These are phyloP conservation scores for Suillus discolor DNA, from an alignment of 768 basidiomycete species.

Conservation along the genomic window DNA sequence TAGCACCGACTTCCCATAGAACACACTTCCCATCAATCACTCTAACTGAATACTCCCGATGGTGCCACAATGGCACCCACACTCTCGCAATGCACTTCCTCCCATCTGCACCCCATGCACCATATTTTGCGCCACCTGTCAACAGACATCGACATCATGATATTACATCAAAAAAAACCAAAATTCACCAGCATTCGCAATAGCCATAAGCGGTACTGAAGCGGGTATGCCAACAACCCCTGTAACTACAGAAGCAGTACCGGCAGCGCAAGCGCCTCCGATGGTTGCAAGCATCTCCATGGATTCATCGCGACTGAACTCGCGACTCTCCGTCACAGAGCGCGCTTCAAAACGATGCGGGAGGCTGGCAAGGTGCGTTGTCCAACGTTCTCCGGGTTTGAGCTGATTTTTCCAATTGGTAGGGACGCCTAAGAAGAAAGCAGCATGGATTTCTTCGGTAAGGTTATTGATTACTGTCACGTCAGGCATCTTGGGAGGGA, in stretches of 20 bases:
- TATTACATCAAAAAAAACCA: not conserved
- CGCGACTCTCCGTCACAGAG: slow-evolving; percentile 16
- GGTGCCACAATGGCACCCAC: not conserved
- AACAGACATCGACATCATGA: not conserved
- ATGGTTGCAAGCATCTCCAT: slow-evolving; percentile 20
- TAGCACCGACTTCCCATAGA: not conserved
- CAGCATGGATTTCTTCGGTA: slow-evolving; percentile 21
- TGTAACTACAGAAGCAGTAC: slow-evolving; percentile 14
- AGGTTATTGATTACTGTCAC: slow-evolving; percentile 25
- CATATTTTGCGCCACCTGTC: not conserved
- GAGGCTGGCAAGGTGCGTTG: slow-evolving; percentile 5
- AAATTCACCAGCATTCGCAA: not conserved
- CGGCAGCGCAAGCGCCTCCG: not conserved
- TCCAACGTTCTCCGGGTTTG: slow-evolving; percentile 23
- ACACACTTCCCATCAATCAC: not conserved
- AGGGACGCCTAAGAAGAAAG: slow-evolving; percentile 22
- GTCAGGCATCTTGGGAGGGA: slow-evolving; percentile 15
- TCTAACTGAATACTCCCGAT: not conserved
- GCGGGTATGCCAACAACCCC: not conserved
- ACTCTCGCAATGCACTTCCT: not conserved
- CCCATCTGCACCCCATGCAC: not conserved
- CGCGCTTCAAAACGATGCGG: slow-evolving; percentile 18
- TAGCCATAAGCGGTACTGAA: not conserved
- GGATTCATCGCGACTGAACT: slow-evolving; percentile 20
- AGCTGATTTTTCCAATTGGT: slow-evolving; percentile 22